phyloP scores from a whole-genome alignment of 495 filamentous ascomycete genomes.

The Tetracladium setigerum region DNA sequence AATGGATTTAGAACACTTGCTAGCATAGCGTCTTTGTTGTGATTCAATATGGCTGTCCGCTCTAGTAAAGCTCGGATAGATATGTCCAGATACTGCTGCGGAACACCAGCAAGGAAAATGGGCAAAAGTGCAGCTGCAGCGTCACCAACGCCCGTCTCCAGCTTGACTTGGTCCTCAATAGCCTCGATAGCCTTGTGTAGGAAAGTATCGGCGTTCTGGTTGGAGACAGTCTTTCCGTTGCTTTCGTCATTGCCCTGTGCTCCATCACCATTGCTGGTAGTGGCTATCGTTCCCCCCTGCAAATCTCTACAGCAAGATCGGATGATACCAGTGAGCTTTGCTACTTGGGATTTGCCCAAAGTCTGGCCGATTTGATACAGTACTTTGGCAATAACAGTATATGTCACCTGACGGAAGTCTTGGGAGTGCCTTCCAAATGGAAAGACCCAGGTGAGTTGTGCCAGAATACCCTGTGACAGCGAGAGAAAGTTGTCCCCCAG shows the following conservation, averaged over 20 bases:
- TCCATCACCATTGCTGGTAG: constrained; percentile 7
- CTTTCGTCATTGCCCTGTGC: constrained; percentile 24
- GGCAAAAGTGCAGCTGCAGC: constrained; percentile 57
- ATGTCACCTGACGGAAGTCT: constrained; percentile 52
- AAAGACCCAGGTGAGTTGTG: constrained; percentile 64
- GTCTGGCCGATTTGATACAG: constrained; percentile 54
- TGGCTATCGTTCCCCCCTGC: constrained; percentile 14
- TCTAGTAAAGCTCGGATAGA: constrained; percentile 65
- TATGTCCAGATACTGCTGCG: constrained; percentile 51
- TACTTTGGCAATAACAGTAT: constrained; percentile 46
- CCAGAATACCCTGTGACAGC: constrained; percentile 50
- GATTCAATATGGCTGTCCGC: constrained; percentile 63
- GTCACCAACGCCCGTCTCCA: background rate
- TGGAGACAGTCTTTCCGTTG: constrained; percentile 26
- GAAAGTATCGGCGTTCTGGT: constrained; percentile 47
- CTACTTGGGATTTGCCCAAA: constrained; percentile 52
- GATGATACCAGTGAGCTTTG: constrained; percentile 48
- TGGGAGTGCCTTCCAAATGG: constrained; percentile 47
- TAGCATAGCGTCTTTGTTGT: constrained; percentile 60
- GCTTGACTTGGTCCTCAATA: background rate
- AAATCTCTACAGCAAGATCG: constrained; percentile 26
- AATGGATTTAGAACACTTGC: constrained; percentile 74
- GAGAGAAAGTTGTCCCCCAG: constrained; percentile 45
- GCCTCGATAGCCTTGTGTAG: constrained; percentile 22
- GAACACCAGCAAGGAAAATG: constrained; percentile 48